Evolutionary conservation across 1,284 basidiomycete genomes (phyloP).

Genomic region (Sporisorium graminicola): DNA sequence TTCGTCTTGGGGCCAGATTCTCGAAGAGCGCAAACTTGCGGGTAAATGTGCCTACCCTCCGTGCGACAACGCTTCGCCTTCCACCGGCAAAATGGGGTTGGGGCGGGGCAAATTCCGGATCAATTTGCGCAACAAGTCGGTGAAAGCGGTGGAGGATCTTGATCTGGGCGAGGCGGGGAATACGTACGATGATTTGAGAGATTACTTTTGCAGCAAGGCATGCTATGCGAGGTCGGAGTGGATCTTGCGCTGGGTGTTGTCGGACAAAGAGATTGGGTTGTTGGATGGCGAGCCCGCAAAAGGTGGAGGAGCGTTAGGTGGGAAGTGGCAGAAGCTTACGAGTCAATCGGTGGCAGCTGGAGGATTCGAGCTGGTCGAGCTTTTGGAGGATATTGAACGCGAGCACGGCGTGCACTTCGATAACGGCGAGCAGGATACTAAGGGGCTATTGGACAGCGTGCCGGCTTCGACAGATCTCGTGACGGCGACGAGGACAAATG

Average conservation of each 20-base stretch:
- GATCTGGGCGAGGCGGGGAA: conserved; percentile 34
- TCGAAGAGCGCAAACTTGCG: conserved; percentile 39
- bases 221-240: conserved; percentile 46
- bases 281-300: conserved; percentile 74
- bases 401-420: conserved; percentile 17
- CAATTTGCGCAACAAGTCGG: conserved; percentile 20
- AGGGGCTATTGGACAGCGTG: neutral
- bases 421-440: neutral
- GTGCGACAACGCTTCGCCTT: conserved; percentile 21
- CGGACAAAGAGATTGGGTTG: conserved; percentile 27
- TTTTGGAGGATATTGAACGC: conserved; percentile 45
- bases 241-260: conserved; percentile 45
- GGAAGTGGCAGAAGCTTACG: conserved; percentile 83
- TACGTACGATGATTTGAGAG: conserved; percentile 29
- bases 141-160: conserved; percentile 20
- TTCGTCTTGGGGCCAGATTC: conserved; percentile 37
- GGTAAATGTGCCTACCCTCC: conserved; percentile 34
- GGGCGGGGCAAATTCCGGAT: conserved; percentile 22
- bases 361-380: conserved; percentile 71
- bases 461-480: neutral
- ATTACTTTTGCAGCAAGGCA: conserved; percentile 27
- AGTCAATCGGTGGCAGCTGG: conserved; percentile 76
- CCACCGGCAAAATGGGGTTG: neutral
- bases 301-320: conserved; percentile 83
- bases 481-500: neutral